These are phyloP conservation scores for Eragrostis curvula DNA, from an alignment of 176 grass and related monocot species.

Conservation along the genomic window DNA sequence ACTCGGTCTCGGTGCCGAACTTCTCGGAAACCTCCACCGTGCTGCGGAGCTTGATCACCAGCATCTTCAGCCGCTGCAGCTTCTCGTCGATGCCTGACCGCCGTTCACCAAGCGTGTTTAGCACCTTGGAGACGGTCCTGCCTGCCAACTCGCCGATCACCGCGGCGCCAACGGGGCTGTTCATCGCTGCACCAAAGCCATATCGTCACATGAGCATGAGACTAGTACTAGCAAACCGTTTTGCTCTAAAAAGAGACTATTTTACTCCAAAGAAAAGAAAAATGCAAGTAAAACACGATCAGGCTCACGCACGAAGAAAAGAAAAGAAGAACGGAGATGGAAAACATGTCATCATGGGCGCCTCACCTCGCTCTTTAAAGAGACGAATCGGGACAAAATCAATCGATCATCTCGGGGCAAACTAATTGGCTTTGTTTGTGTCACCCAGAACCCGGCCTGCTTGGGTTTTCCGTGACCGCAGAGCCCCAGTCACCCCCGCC, in stretches of 20 bases:
- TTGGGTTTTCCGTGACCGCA: conserved; percentile 12
- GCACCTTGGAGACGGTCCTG: conserved; percentile 10
- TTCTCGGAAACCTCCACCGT: conserved; percentile 15
- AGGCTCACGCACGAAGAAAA: too few relatives aligned
- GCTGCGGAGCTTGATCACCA: conserved; percentile 16
- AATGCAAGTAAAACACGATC: too few relatives aligned
- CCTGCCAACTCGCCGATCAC: not conserved
- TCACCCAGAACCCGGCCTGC: not conserved
- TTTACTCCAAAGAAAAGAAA: too few relatives aligned
- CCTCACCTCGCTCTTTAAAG: too few relatives aligned
- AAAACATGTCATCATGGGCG: too few relatives aligned
- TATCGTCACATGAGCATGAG: too few relatives aligned
- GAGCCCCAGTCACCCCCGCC: not conserved
- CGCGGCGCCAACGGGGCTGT: not conserved
- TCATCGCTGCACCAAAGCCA: conserved; percentile 6
- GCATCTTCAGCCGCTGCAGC: conserved; percentile 28
- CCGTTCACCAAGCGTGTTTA: not conserved
- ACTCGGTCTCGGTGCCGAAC: not conserved
- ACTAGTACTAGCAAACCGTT: too few relatives aligned
- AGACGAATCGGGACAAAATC: too few relatives aligned
- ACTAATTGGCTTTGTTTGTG: too few relatives aligned
- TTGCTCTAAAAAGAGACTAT: too few relatives aligned
- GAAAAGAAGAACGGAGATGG: too few relatives aligned
- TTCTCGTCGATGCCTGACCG: not conserved
- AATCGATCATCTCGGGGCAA: too few relatives aligned